Conservation (phyloP, 2,329 filamentous ascomycete species). For the Apiospora marii region DNA sequence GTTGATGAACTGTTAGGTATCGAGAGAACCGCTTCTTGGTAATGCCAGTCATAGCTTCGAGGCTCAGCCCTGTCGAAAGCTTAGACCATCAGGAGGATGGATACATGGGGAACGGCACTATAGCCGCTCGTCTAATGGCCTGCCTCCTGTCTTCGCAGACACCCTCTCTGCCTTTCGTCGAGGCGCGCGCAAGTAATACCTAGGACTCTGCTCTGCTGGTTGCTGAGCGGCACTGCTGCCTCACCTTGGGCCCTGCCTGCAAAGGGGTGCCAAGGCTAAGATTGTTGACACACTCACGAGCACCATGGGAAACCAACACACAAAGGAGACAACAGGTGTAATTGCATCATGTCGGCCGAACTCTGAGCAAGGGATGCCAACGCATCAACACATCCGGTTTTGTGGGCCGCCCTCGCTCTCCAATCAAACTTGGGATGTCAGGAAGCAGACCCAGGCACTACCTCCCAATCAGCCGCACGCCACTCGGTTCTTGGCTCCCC, state of each 20-base stretch:
- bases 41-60: not conserved
- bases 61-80: slow-evolving; percentile 1
- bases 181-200: not conserved
- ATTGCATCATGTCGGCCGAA: slow-evolving; percentile 1
- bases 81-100: not conserved
- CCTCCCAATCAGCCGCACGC: slow-evolving; percentile 13
- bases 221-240: slow-evolving; percentile 3
- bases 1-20: not conserved
- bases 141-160: not conserved
- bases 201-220: not conserved
- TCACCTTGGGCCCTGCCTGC: not conserved
- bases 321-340: not conserved
- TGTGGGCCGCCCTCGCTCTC: not conserved
- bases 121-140: not conserved
- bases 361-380: slow-evolving; percentile 10
- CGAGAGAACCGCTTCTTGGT: not conserved
- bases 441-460: not conserved
- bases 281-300: not conserved
- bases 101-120: not conserved
- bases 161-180: not conserved
- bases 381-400: slow-evolving; percentile 5
- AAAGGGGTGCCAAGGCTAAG: not conserved
- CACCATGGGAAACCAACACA: not conserved
- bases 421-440: slow-evolving; percentile 7
- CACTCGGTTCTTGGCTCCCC: not conserved